These are phyloP conservation scores for Elymus sibiricus DNA, from an alignment of 176 grass and related monocot genomes.

Conservation along the genomic window DNA sequence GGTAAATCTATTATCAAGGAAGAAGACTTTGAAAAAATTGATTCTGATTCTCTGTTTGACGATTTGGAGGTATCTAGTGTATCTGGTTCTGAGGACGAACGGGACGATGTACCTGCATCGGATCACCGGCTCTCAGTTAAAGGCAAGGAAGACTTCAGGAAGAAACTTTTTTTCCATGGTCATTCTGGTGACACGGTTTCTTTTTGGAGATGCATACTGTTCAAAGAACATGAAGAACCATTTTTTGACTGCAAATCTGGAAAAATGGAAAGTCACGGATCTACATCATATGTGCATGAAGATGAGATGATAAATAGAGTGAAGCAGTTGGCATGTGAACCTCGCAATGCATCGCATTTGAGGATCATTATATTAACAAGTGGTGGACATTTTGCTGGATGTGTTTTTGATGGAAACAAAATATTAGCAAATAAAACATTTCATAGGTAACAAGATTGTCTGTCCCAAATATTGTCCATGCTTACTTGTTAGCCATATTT, in stretches of 20 bases:
- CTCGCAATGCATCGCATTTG: conserved; percentile 58
- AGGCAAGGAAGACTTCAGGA: conserved; percentile 67
- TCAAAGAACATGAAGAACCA: conserved; percentile 84
- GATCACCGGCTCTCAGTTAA: conserved; percentile 36
- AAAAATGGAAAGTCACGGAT: conserved; percentile 33
- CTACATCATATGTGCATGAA: conserved; percentile 43
- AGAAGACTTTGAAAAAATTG: conserved; percentile 73
- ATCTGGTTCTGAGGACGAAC: conserved; percentile 90
- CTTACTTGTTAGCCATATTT: neutral
- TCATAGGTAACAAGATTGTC: conserved; percentile 62
- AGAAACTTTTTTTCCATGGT: conserved; percentile 64
- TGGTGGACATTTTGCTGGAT: conserved; percentile 94
- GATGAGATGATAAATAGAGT: conserved; percentile 67
- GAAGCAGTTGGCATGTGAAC: conserved; percentile 59
- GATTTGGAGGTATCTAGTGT: conserved; percentile 92
- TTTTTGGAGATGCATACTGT: conserved; percentile 62
- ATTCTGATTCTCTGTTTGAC: conserved; percentile 64
- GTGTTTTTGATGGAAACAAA: conserved; percentile 86
- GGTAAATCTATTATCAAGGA: conserved; percentile 89
- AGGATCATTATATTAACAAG: conserved; percentile 80
- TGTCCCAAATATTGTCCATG: neutral
- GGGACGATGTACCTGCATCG: conserved; percentile 45
- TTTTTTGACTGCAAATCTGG: conserved; percentile 46
- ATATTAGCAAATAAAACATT: conserved; percentile 92
- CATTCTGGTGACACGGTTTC: conserved; percentile 58